Base-by-base conservation (phyloP, 768 basidiomycete genomes). In the Pleurotus tuber-regium region DNA sequence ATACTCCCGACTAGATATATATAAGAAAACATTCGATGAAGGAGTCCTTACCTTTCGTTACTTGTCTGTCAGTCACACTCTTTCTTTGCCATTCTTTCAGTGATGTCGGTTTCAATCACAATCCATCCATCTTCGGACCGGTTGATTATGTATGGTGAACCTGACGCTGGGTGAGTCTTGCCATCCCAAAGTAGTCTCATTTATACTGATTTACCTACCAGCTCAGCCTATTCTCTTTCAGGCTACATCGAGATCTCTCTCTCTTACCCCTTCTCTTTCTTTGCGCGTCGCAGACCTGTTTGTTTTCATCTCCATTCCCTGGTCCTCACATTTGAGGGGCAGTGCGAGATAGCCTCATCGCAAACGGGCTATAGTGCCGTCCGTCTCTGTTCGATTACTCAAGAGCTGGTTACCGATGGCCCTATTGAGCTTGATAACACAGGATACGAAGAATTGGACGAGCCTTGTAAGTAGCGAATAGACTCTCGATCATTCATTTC, bases 221-320 rank as follows among this genome's bases (percentile, higher is more conserved):
- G 93, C 52, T 85, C 88, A 52, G 84, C 84, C 1, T 96, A 93
- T 66, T 95, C 94, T 8, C 77, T 97, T 39, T 87, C 92, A 7
- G 94, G 93, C 2, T 79, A 92, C 63, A 72, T 96, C 18, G 71
- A 81, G 19, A 70, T 96, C 48, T 75, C 82, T 0, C 58, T 94
- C 26, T 71, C 79, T 2, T 75, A 87, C 0, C 69, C 84, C 1
- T 74, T 66, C 47, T 80, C 80, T 9, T 61, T 86, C 21, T 83
- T 87, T 55, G 76, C 78, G 54, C 74, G 75, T 54, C 77, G 75
- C 51, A 69, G 73, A 42, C 66, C 82, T 0, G 66, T 75, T 7
- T 78, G 71, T 31, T 63, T 85, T 35, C 63, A 86, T 4, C 77
- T 93, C 16, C 79, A 82, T 55, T 92, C 90, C 1, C 70, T 96